A percentile compares a stretch with the other conserved stretches of the same genome.
phyloP scores from a whole-genome alignment of 2,329 filamentous ascomycete species.

The Septoria linicola region DNA sequence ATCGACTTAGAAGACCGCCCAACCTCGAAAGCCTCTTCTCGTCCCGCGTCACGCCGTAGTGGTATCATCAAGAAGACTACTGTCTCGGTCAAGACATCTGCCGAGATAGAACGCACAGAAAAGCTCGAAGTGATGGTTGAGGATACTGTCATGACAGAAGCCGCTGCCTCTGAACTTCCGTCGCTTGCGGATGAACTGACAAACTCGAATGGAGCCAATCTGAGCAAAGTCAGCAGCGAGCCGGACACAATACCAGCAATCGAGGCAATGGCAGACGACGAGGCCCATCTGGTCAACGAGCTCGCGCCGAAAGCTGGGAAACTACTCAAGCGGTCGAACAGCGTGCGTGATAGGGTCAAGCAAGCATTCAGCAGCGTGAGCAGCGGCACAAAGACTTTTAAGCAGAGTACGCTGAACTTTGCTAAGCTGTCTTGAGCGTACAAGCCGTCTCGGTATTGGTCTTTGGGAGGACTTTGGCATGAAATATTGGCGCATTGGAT shows the following conservation, averaged over 20 bases:
- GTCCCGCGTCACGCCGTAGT: constrained; percentile 3
- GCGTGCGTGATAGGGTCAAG: constrained; percentile 19
- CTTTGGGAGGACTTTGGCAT: too few relatives aligned
- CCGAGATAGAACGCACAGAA: constrained; percentile 19
- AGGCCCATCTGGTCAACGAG: background rate
- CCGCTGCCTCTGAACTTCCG: background rate
- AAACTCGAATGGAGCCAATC: constrained; percentile 11
- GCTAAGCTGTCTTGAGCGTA: constrained; percentile 11
- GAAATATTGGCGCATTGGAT: too few relatives aligned
- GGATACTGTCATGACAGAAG: constrained; percentile 7
- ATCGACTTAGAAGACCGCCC: constrained; percentile 19
- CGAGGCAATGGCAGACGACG: background rate
- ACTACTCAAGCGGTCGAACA: constrained; percentile 9
- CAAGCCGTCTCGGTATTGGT: too few relatives aligned
- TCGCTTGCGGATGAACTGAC: constrained; percentile 9
- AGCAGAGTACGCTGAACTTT: constrained; percentile 23
- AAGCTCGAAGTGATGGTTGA: constrained; percentile 9
- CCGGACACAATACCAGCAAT: background rate
- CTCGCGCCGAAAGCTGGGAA: constrained; percentile 6
- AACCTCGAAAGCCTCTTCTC: constrained; percentile 15
- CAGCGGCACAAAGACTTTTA: constrained; percentile 14
- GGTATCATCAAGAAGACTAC: constrained; percentile 22
- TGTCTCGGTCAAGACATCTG: constrained; percentile 19
- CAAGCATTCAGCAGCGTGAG: constrained; percentile 16
- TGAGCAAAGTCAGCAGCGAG: constrained; percentile 13